Evolutionary conservation across 148 eudicot genomes (phyloP).

Genomic region (Arctostaphylos glauca): DNA sequence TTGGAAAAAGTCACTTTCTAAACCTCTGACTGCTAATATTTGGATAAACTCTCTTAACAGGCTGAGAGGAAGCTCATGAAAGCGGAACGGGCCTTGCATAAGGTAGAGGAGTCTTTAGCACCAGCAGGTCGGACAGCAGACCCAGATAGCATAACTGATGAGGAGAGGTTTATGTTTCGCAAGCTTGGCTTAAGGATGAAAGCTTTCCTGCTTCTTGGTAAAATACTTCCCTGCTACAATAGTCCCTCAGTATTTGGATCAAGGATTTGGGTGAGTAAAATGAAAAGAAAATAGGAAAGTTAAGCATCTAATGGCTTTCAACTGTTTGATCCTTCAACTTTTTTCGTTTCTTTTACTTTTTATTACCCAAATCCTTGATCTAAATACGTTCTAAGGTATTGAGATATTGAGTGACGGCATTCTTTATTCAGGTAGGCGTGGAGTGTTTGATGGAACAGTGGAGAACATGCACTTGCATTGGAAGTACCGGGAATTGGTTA

Average conservation of each 20-base stretch:
- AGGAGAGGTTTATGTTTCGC: slow-evolving; percentile 94
- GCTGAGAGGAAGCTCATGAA: slow-evolving; percentile 70
- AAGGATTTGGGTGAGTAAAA: not conserved
- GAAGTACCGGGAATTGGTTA: slow-evolving; percentile 92
- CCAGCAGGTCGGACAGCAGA: slow-evolving; percentile 66
- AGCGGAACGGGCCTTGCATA: slow-evolving; percentile 64
- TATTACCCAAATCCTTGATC: not conserved
- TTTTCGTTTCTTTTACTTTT: not conserved
- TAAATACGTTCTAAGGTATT: not conserved
- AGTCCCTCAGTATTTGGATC: not conserved
- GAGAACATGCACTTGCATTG: slow-evolving; percentile 99
- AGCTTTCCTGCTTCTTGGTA: slow-evolving; percentile 93
- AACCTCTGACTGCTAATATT: not conserved
- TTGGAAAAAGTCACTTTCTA: not conserved
- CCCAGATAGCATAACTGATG: slow-evolving; percentile 76
- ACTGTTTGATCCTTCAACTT: not conserved
- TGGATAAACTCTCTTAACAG: slow-evolving; percentile 33
- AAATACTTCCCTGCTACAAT: not conserved
- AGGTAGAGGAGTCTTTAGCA: slow-evolving; percentile 69
- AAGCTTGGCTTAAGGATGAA: slow-evolving; percentile 97
- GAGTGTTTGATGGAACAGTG: slow-evolving; percentile 94
- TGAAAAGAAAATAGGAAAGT: not conserved
- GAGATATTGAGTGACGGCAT: slow-evolving; percentile 10
- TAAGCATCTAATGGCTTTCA: not conserved
- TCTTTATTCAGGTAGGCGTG: slow-evolving; percentile 77